Base-by-base conservation (phyloP, 352 stramenopile genomes). In the Phytophthora capsici region DNA sequence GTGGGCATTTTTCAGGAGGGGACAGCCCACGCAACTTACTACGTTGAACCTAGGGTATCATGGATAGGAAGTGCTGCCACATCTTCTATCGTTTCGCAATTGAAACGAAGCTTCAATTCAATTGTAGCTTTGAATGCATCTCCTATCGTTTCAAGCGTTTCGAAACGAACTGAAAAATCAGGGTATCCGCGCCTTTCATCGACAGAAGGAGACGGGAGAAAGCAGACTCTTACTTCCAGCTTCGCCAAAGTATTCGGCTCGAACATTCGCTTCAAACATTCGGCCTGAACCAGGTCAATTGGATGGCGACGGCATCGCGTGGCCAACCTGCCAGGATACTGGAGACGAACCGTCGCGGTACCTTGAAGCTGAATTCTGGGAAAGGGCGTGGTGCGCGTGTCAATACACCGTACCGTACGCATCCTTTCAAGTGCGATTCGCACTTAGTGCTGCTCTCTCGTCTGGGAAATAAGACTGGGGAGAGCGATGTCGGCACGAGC, bases 401-500 rank as follows among this genome's bases (percentile, higher is more conserved):
- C 25, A 45, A 52, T 52, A 19, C 38, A 13, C 17, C 36, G 47
- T 60, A 52, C 44, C 13, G 37, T 46, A 40, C 26, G 0, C 12
- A 43, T 14, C 3, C 48, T 1, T 12, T 32, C 2, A 69, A 52
- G 22, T 69, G 2, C 62, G 61, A 54, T 48, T 34, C 57, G 43
- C 13, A 67, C 30, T 44, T 57, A 48, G n/a, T 3, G 0, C 14
- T 34, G 2, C 17, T 49, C 51, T 6, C 19, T 0, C 19, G 0
- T 12, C 34, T n/a, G 4, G 13, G 6, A 30, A 16, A 20, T 23
- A 13, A 9, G 14, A 10, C 23, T 13, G 26, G 23, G 34, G 6
- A 3, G 17, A 72, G n/a, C 38, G 28, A 90, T 92, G 81, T 90
- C 81, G 32, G 63, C 82, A 28, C 73, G 83, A 10, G 66, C 60